Evolutionary conservation across 1,284 basidiomycete species (phyloP), one percentile per base, ranked within the genome.

Genomic region (Ganoderma resinaceum): DNA sequence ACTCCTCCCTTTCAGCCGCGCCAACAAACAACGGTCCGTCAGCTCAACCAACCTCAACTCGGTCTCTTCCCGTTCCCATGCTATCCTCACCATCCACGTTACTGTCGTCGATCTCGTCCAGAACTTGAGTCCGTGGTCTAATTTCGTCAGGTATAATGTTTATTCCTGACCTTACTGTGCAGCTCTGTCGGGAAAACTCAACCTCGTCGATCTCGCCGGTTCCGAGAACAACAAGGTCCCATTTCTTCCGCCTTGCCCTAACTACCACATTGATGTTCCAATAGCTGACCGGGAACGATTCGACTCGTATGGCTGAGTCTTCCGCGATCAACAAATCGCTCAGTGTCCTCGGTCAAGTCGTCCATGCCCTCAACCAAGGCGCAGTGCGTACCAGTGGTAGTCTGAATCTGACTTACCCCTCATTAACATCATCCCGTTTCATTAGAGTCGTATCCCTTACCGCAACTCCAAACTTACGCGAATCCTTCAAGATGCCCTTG

Each of bases 321-420:
- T 81, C 91, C 1, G 93, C 93, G 6, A 96, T 96, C 78, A 96
- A 96, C 80, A 94, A 93, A 76, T 94, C 91, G 8, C 80, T 95
- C 43, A 92, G 92, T 71, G 91, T 92, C 12, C 85, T 95, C 2
- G 92, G 92, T 0, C 92, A 93, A 78, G 94, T 96, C 14, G 93
- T 96, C 1, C 89, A 94, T 76, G 92, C 93, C 7, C 81, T 95
- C 37, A 95, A 95, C 75, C 86, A 86, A 74, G 87, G 89, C 66
- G 89, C 90, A 29, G 87, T 92, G 73, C 68, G 88, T 82, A n/a
- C 65, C 61, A 49, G n/a, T 23, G 14, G 8, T 23, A 14, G 8
- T 26, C 23, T 49, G 1, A 66, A 53, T 42, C 18, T 49, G 31
- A 33, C 43, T 37, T 49, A 6, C 29, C 5, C 8, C 18, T 43